Conservation (phyloP, 2,329 filamentous ascomycete species). For the Exophiala xenobiotica region DNA sequence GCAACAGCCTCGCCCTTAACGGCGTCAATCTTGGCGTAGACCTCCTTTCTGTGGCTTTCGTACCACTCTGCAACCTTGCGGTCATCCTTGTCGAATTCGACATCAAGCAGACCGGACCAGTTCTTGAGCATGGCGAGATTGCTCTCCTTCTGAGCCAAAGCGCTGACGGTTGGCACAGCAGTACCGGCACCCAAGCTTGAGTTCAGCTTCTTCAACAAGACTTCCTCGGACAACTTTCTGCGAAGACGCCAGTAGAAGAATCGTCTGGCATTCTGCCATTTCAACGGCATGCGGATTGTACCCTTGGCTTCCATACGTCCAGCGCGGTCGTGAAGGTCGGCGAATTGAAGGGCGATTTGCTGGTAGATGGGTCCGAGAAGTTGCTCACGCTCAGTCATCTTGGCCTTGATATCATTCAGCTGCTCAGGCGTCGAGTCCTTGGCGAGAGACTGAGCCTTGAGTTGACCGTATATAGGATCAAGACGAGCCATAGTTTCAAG, state of each 20-base stretch:
- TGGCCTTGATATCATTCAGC: slow-evolving; percentile 73
- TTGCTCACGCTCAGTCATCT: slow-evolving; percentile 84
- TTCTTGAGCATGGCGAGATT: slow-evolving; percentile 75
- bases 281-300: slow-evolving; percentile 77
- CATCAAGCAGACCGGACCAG: slow-evolving; percentile 69
- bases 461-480: slow-evolving; percentile 76
- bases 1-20: slow-evolving; percentile 75
- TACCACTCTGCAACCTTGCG: slow-evolving; percentile 89
- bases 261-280: slow-evolving; percentile 84
- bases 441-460: slow-evolving; percentile 75
- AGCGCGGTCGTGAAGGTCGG: slow-evolving; percentile 93
- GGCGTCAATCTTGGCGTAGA: slow-evolving; percentile 79
- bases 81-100: slow-evolving; percentile 76
- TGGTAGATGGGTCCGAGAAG: slow-evolving; percentile 87
- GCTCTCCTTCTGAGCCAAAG: slow-evolving; percentile 57
- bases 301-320: slow-evolving; percentile 99
- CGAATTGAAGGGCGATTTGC: slow-evolving; percentile 95
- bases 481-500: slow-evolving; percentile 95
- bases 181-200: slow-evolving; percentile 40
- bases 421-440: slow-evolving; percentile 70
- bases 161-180: slow-evolving; percentile 36
- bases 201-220: slow-evolving; percentile 87
- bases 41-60: slow-evolving; percentile 83
- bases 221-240: slow-evolving; percentile 93
- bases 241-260: slow-evolving; percentile 99